These are phyloP conservation scores for Triadica sebifera DNA, from an alignment of 345 rosid genomes.

Conservation along the genomic window DNA sequence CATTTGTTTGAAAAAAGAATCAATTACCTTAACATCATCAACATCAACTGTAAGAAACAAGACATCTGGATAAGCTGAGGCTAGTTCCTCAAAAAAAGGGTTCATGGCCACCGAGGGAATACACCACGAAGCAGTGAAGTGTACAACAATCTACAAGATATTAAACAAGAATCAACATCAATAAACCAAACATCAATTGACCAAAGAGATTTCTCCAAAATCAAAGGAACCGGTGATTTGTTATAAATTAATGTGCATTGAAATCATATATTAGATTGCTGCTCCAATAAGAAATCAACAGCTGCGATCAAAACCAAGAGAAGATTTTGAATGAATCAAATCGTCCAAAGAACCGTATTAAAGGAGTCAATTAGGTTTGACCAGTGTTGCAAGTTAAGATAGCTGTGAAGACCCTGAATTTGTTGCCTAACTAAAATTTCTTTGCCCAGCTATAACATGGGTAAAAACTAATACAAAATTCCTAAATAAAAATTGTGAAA, in stretches of 20 bases:
- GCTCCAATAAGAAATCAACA: too few species aligned
- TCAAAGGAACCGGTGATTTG: neutral
- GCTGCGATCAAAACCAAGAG: too few species aligned
- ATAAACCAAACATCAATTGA: constrained; percentile 12
- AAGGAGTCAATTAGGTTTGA: too few species aligned
- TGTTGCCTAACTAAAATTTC: neutral
- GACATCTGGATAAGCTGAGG: constrained; percentile 54
- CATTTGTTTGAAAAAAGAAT: neutral
- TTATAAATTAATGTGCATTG: too few species aligned
- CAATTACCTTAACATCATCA: constrained; percentile 74
- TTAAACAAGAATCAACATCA: constrained; percentile 10
- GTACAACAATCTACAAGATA: constrained; percentile 60
- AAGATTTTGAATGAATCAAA: too few species aligned
- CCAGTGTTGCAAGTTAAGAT: too few species aligned
- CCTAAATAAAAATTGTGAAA: neutral
- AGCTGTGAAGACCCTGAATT: neutral
- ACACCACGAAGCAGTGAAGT: constrained; percentile 94
- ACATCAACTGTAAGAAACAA: constrained; percentile 84
- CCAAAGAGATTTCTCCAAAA: neutral
- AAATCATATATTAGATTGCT: too few species aligned
- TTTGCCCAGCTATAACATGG: neutral
- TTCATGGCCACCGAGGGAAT: constrained; percentile 91
- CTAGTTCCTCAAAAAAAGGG: constrained; percentile 65
- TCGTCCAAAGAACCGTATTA: too few species aligned
- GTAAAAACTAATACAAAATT: too few species aligned